These are phyloP conservation scores for Paramecium biaurelia DNA, from an alignment of 73 alveolate species.

Conservation along the genomic window DNA sequence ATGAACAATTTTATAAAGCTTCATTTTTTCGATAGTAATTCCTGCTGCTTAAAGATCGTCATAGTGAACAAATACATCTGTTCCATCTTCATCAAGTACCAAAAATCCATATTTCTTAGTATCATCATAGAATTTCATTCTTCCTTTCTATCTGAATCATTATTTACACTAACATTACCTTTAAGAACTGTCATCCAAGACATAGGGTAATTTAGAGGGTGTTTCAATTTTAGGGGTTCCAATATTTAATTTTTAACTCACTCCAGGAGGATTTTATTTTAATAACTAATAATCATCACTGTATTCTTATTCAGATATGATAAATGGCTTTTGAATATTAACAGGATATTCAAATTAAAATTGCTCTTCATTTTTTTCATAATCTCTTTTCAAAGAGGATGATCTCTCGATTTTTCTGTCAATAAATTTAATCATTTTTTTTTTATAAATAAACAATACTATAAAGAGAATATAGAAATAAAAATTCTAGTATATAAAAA, in stretches of 20 bases:
- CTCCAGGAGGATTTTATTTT: conserved; percentile 37
- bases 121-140: conserved; percentile 77
- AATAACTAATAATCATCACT: background rate
- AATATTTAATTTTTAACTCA: background rate
- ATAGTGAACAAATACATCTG: conserved; percentile 80
- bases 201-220: conserved; percentile 17
- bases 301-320: background rate
- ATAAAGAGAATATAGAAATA: background rate
- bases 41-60: conserved; percentile 77
- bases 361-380: background rate
- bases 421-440: background rate
- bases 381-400: background rate
- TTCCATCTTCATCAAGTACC: conserved; percentile 78
- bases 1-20: background rate
- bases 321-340: background rate
- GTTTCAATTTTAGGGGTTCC: conserved; percentile 44
- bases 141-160: conserved; percentile 59
- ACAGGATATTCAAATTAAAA: background rate
- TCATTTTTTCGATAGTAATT: conserved; percentile 64
- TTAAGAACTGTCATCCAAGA: background rate
- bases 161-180: background rate
- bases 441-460: background rate
- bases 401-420: background rate
- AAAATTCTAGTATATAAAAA: background rate
- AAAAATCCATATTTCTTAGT: conserved; percentile 78